These are phyloP conservation scores for Amanita subjunquillea DNA, from an alignment of 768 basidiomycete species.

Conservation along the genomic window DNA sequence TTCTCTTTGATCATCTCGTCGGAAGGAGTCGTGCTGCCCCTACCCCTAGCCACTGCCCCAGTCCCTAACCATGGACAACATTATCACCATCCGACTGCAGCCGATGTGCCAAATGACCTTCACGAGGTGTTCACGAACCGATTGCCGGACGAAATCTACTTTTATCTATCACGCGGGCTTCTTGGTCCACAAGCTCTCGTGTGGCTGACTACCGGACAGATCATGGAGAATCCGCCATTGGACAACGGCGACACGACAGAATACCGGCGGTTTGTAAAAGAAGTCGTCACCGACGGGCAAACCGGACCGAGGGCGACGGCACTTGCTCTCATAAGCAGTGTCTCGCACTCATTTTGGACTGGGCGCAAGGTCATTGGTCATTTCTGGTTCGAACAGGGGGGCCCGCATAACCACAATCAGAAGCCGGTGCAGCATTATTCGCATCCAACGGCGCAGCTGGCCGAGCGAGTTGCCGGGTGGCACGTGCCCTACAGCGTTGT, in stretches of 20 bases:
- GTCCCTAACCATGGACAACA: conserved; percentile 44
- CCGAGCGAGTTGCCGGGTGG: conserved; percentile 85
- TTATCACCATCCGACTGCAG: conserved; percentile 61
- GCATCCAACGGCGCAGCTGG: conserved; percentile 72
- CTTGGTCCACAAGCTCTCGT: conserved; percentile 83
- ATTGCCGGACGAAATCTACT: conserved; percentile 94
- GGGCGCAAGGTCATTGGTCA: conserved; percentile 59
- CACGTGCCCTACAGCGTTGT: conserved; percentile 76
- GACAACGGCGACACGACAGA: conserved; percentile 95
- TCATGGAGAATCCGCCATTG: conserved; percentile 79
- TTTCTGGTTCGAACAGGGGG: conserved; percentile 67
- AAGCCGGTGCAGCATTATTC: conserved; percentile 66
- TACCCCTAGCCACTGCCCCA: conserved; percentile 57
- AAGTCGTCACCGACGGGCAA: conserved; percentile 90
- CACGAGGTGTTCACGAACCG: conserved; percentile 93
- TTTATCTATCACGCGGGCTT: conserved; percentile 89
- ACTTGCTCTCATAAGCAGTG: conserved; percentile 78
- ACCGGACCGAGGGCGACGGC: conserved; percentile 90
- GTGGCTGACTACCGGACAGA: conserved; percentile 87
- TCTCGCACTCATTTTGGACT: conserved; percentile 73
- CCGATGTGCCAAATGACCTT: conserved; percentile 84
- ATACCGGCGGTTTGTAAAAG: conserved; percentile 90
- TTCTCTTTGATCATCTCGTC: conserved; percentile 85
- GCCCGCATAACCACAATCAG: conserved; percentile 36
- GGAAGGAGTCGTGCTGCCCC: conserved; percentile 72